Evolutionary conservation across 352 stramenopile genomes (phyloP).

Genomic region (Aphanomyces invadans): DNA sequence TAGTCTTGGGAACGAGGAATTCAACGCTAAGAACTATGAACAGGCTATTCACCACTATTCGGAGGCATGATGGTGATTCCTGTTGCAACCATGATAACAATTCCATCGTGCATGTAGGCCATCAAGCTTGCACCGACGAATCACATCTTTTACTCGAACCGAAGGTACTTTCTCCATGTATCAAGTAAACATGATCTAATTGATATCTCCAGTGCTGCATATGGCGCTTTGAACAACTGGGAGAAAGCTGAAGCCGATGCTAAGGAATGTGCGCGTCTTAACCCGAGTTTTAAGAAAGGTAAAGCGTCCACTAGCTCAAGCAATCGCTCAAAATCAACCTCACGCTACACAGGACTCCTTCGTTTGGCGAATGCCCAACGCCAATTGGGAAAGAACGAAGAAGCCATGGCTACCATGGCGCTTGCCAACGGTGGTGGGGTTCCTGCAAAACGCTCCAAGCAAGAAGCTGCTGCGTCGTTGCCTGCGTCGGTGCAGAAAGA

Average conservation of each 20-base stretch:
- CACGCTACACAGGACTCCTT: not conserved
- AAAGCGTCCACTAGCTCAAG: conserved; percentile 18
- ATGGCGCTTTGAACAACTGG: conserved; percentile 62
- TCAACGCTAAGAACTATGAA: conserved; percentile 80
- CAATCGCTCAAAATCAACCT: conserved; percentile 37
- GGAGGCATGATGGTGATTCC: conserved; percentile 32
- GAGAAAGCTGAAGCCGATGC: conserved; percentile 59
- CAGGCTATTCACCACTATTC: conserved; percentile 73
- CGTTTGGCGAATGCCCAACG: conserved; percentile 74
- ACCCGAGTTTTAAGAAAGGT: conserved; percentile 66
- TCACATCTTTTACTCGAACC: conserved; percentile 82
- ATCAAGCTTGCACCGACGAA: conserved; percentile 64
- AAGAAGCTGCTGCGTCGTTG: conserved; percentile 36
- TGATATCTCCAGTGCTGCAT: conserved; percentile 47
- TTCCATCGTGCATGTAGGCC: conserved; percentile 43
- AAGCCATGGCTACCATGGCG: conserved; percentile 66
- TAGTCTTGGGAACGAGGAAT: conserved; percentile 76
- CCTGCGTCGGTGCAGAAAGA: conserved; percentile 61
- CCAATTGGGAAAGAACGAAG: conserved; percentile 55
- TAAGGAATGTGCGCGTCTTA: conserved; percentile 61
- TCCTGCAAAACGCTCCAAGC: conserved; percentile 1
- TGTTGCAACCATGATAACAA: not conserved
- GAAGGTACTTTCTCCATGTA: conserved; percentile 32
- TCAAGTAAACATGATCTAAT: not conserved
- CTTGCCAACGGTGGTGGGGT: conserved; percentile 43